Percentiles rank a stretch among this genome's conserved stretches.
phyloP scores from a whole-genome alignment of 129 eudicot species.

The Tagetes patula region DNA sequence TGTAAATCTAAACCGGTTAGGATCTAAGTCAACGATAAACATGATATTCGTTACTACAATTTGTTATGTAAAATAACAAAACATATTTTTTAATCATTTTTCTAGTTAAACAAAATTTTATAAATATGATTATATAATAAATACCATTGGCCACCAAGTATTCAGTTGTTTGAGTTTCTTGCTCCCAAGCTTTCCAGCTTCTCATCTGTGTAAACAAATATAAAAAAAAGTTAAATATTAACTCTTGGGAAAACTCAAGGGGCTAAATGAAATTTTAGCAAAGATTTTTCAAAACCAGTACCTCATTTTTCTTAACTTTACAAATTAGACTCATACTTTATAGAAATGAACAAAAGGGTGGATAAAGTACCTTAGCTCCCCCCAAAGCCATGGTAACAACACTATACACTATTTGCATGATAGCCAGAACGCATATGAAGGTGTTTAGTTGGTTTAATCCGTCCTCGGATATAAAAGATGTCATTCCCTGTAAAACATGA shows the following conservation, averaged over 20 bases:
- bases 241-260: neutral
- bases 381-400: constrained; percentile 52
- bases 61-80: neutral
- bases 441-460: constrained; percentile 47
- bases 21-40: constrained; percentile 30
- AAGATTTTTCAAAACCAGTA: neutral
- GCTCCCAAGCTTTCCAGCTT: constrained; percentile 59
- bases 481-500: constrained; percentile 37
- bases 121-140: constrained; percentile 20
- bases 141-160: constrained; percentile 49
- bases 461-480: constrained; percentile 39
- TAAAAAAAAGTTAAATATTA: neutral
- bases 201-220: constrained; percentile 33
- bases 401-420: constrained; percentile 55
- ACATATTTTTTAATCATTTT: no score
- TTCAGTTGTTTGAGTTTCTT: constrained; percentile 51
- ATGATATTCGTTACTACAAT: neutral
- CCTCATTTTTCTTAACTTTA: neutral
- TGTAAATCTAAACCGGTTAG: constrained; percentile 45
- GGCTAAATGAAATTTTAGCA: neutral
- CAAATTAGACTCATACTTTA: constrained; percentile 6
- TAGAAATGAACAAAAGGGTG: constrained; percentile 4
- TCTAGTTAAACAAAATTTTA: neutral
- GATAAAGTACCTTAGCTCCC: constrained; percentile 47
- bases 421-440: constrained; percentile 50